Evolutionary conservation across 495 filamentous ascomycete species (phyloP), one percentile per base, ranked within the genome.

Genomic region (Rusavskia elegans): DNA sequence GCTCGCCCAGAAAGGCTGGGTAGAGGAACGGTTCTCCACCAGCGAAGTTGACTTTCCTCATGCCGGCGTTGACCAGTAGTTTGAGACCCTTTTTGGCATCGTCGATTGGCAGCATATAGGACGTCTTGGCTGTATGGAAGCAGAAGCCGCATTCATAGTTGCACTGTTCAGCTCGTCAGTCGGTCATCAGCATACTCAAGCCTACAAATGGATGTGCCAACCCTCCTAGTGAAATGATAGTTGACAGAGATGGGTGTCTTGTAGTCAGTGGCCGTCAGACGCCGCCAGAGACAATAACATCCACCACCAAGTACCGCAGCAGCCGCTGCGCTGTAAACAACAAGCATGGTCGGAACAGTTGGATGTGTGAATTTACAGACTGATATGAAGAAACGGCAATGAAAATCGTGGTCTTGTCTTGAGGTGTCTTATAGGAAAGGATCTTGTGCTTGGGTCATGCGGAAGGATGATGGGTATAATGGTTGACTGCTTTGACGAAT

Each of bases 21-120:
- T 80, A 73, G n/a, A 80, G 64, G 57, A 80, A 78, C 2, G 77
- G 76, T 54, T 81, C 77, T 6, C 77, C 77, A 36, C 77, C 76
- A 14, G 77, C 76, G 53, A 80, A 75, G 61, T 81, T 80, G 52
- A 78, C 61, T 54, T 80, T 80, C 49, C 61, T 58, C 77, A 80
- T 81, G 17, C 75, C 77, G 5, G 71, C 74, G 3, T 67, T 55
- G 20, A 59, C 57, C 17, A 80, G 67, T 5, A 80, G 69, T 5
- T 44, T 57, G 16, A 79, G 64, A 14, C 67, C 76, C 9, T 53
- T 55, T 53, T 75, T 70, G 45, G 70, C 70, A 2, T 68, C 56
- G 1, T 59, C 57, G 14, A 66, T 61, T 9, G 62, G 38, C 6
- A 62, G 62, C 7, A 74, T 61, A 53, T 72, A 57, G n/a, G 68